phyloP scores from a whole-genome alignment of 164 flowering plant species.

The Aristolochia californica region DNA sequence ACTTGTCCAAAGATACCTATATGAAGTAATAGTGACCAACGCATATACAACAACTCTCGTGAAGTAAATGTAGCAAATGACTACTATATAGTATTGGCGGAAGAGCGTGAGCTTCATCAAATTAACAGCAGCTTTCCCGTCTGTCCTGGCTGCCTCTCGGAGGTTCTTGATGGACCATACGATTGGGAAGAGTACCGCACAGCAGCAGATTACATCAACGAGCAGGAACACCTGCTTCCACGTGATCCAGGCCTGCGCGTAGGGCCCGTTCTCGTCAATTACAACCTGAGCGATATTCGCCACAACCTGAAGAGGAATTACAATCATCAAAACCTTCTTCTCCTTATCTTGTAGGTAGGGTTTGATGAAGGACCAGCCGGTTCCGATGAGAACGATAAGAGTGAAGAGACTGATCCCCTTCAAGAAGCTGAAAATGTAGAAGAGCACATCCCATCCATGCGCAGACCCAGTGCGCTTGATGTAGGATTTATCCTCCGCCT shows the following conservation, averaged over 20 bases:
- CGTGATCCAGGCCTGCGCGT: constrained; percentile 60
- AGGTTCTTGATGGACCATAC: constrained; percentile 94
- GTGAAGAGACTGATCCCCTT: constrained; percentile 72
- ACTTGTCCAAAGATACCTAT: constrained; percentile 75
- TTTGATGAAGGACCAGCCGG: constrained; percentile 93
- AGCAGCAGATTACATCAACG: constrained; percentile 85
- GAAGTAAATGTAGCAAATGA: constrained; percentile 87
- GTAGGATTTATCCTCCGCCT: constrained; percentile 81
- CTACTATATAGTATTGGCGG: constrained; percentile 81
- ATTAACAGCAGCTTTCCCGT: constrained; percentile 91
- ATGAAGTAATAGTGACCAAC: constrained; percentile 68
- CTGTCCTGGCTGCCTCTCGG: constrained; percentile 76
- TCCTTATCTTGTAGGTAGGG: constrained; percentile 86
- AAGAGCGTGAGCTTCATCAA: constrained; percentile 82
- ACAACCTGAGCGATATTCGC: constrained; percentile 83
- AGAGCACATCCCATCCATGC: constrained; percentile 96
- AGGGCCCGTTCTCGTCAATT: constrained; percentile 80
- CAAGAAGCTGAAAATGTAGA: constrained; percentile 79
- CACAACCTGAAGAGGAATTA: constrained; percentile 82
- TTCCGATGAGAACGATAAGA: constrained; percentile 80
- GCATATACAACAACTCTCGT: constrained; percentile 83
- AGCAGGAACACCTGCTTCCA: constrained; percentile 87
- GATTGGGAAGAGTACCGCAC: constrained; percentile 86
- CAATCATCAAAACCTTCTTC: constrained; percentile 91
- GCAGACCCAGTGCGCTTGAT: constrained; percentile 78